Evolutionary conservation across 78 protist genomes (phyloP).

Genomic region (Dictyostelium intermedium): DNA sequence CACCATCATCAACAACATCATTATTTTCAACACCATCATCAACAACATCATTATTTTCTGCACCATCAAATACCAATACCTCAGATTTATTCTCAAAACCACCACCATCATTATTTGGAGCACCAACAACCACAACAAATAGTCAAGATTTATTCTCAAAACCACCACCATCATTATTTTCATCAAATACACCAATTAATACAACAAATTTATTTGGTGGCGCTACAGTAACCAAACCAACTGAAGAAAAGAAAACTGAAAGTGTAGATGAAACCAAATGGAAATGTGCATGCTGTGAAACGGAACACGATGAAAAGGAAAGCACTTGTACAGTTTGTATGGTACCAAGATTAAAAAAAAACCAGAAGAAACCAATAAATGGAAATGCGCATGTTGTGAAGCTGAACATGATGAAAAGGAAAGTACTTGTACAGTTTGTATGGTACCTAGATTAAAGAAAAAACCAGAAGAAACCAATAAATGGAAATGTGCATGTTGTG

Average conservation of each 20-base stretch:
- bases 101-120: neutral
- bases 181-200: conserved; percentile 1
- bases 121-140: neutral
- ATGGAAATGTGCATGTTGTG: neutral
- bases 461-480: neutral
- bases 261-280: neutral
- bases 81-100: neutral
- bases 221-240: neutral
- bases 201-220: neutral
- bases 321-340: neutral
- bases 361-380: neutral
- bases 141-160: neutral
- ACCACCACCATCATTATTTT: neutral
- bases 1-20: neutral
- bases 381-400: conserved; percentile 26
- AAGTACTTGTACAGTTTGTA: neutral
- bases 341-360: neutral
- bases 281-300: neutral
- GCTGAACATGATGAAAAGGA: neutral
- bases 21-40: neutral
- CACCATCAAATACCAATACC: neutral
- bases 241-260: neutral
- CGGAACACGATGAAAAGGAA: neutral
- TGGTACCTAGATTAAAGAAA: neutral
- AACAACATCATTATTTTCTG: neutral